phyloP scores from a whole-genome alignment of 2,329 filamentous ascomycete genomes.

The Colletotrichum lentis region DNA sequence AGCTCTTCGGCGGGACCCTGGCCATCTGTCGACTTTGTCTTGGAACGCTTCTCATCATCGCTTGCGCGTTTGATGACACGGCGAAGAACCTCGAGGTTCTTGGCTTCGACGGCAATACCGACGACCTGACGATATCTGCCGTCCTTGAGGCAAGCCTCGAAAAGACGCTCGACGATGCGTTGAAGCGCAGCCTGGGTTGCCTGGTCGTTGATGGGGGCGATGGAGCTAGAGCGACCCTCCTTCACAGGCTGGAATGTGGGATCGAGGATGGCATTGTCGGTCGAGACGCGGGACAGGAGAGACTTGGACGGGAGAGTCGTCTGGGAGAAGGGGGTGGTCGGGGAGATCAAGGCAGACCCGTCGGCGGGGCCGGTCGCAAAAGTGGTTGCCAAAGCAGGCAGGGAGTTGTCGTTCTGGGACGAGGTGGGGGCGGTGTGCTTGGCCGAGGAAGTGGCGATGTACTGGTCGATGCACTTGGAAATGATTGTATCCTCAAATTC shows the following conservation, averaged over 20 bases:
- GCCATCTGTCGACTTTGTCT: constrained; percentile 65
- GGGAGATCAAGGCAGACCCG: constrained; percentile 77
- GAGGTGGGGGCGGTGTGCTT: constrained; percentile 57
- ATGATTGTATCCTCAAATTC: constrained; percentile 99
- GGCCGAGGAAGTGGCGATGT: constrained; percentile 77
- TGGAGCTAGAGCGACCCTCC: constrained; percentile 62
- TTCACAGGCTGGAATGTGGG: constrained; percentile 64
- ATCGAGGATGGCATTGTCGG: constrained; percentile 70
- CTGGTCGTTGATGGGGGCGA: constrained; percentile 73
- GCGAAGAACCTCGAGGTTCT: constrained; percentile 86
- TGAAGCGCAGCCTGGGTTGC: constrained; percentile 83
- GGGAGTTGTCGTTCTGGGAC: constrained; percentile 54
- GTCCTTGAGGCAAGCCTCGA: constrained; percentile 86
- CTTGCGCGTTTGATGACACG: constrained; percentile 89
- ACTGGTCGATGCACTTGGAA: constrained; percentile 97
- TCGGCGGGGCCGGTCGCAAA: constrained; percentile 75
- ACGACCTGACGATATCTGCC: constrained; percentile 95
- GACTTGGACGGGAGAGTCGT: constrained; percentile 93
- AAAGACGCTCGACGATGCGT: constrained; percentile 84
- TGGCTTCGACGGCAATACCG: constrained; percentile 94
- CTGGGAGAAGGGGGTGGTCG: constrained; percentile 94
- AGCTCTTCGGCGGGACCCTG: constrained; percentile 77
- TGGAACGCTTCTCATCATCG: constrained; percentile 79
- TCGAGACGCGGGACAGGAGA: constrained; percentile 83
- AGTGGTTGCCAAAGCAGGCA: constrained; percentile 80